Evolutionary conservation across 805 yeast genomes (phyloP).

Genomic region (Candida loeiensis): DNA sequence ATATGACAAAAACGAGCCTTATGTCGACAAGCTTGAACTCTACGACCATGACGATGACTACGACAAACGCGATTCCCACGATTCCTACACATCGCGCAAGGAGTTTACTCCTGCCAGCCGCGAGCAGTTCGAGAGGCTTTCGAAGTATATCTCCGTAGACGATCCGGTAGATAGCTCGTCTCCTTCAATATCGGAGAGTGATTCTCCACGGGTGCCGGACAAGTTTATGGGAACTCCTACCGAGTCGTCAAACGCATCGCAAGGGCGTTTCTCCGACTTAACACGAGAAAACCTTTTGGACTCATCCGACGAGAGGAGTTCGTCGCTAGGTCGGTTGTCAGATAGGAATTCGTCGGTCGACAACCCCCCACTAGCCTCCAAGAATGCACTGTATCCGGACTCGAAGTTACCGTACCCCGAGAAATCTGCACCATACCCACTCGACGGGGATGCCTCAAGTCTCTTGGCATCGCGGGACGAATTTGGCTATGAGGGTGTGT

Average conservation of each 20-base stretch:
- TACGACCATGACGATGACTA: conserved; percentile 1
- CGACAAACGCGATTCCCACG: background rate
- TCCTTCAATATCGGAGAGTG: conserved; percentile 13
- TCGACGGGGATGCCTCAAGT: background rate
- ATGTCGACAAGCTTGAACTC: background rate
- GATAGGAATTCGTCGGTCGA: too few relatives aligned
- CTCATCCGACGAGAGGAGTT: background rate
- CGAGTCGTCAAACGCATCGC: background rate
- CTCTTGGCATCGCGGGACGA: background rate
- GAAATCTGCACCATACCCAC: background rate
- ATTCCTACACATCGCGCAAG: background rate
- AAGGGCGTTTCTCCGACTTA: background rate
- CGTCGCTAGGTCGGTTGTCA: background rate
- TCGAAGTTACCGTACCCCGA: too few relatives aligned
- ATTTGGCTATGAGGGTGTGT: conserved; percentile 5
- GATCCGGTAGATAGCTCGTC: conserved; percentile 1
- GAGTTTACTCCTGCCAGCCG: background rate
- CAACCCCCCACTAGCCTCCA: too few relatives aligned
- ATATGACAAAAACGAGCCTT: too few relatives aligned
- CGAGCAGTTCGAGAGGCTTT: background rate
- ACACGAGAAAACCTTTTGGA: background rate
- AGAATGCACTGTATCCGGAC: too few relatives aligned
- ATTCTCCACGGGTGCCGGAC: background rate
- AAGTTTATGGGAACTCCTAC: background rate
- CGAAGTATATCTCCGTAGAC: background rate